Evolutionary conservation across 192 early-diverging fungal species (phyloP), one percentile per base, ranked within the genome.

Genomic region (Coemansia nantahalensis): DNA sequence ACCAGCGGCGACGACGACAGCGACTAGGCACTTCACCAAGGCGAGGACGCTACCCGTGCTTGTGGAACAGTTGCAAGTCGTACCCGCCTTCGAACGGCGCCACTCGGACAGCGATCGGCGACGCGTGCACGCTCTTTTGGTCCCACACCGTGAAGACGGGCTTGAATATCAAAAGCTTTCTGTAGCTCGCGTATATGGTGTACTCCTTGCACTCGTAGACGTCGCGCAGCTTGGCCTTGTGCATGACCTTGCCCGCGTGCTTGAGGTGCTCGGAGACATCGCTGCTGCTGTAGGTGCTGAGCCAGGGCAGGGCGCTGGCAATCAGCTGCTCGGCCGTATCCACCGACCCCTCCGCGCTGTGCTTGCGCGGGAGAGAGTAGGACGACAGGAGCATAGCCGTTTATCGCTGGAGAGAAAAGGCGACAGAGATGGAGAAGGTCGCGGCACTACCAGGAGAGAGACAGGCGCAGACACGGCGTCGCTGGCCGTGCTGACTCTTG

Each of bases 251-350:
- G 3, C 51, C 51, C 31, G 16, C 11, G 18, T 18, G 23, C 3
- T 41, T 10, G 15, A 23, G 4, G 17, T 53, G 10, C 6, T 2
- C 3, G 24, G 40, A 22, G 28, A 31, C 39, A 52, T 43, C 14
- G 15, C 21, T 14, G 5, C 28, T 16, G 4, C 28, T 12, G 39
- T 52, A 26, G 4, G 30, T n/a, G 22, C 32, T 43, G 13, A 53
- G 32, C 51, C 51, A 53, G 5, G 51, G 51, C 19, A 53, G 14
- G 39, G 39, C 42, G 7, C 40, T 19, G 1, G 39, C 40, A 16
- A 53, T 53, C 15, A 53, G 28, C 19, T 33, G 28, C 17, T 53
- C n/a, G n/a, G n/a, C n/a, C n/a, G n/a, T n/a, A n/a, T n/a, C n/a
- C n/a, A n/a, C n/a, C n/a, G n/a, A n/a, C n/a, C n/a, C n/a, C n/a